Evolutionary conservation across 1,284 basidiomycete genomes (phyloP), one percentile per base, ranked within the genome.

Genomic region (Grifola frondosa): DNA sequence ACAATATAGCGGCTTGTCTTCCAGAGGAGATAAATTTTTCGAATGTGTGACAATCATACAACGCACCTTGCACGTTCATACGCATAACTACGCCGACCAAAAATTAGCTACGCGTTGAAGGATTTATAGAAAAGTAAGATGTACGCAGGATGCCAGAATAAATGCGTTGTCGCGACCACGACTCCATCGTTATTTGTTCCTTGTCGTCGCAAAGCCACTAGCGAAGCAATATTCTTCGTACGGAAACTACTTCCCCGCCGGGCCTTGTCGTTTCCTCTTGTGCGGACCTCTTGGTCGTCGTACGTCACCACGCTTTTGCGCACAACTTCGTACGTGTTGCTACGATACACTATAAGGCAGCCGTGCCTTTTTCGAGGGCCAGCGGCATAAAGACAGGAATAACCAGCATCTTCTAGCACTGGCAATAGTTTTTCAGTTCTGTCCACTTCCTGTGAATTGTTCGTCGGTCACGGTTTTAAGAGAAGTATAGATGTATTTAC

Each of bases 141-240:
- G 52, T 62, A 90, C 85, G 76, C 81, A 6, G 94, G 93, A 65
- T 97, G 93, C 95, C 95, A 97, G 66, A 98, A 97, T 6, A 87
- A 74, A 70, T 88, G 92, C 0, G 91, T 92, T 0, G 93, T 96
- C 2, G 81, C 91, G 5, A 93, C 69, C 32, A 95, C 68, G 29
- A 90, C 61, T 13, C 87, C 84, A 16, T 67, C 61, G 6, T 63
- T 58, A 10, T 63, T 58, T 26, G 65, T 50, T 5, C 67, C 63
- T 5, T 63, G 60, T 37, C 68, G 69, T 53, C 73, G 68, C 34
- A 97, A 67, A 3, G 84, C 84, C 16, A 89, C 77, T 15, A 96
- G 65, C 33, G 83, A 75, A 1, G 78, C 90, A 41, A 97, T 86
- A 60, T 97, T 97, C 59, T 77, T 87, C 4, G 93, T 97, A 38